Percentiles rank a stretch among this genome's conserved stretches.
These are phyloP conservation scores for Phaseolus lunatus DNA, from an alignment of 306 rosid genomes.

Conservation along the genomic window DNA sequence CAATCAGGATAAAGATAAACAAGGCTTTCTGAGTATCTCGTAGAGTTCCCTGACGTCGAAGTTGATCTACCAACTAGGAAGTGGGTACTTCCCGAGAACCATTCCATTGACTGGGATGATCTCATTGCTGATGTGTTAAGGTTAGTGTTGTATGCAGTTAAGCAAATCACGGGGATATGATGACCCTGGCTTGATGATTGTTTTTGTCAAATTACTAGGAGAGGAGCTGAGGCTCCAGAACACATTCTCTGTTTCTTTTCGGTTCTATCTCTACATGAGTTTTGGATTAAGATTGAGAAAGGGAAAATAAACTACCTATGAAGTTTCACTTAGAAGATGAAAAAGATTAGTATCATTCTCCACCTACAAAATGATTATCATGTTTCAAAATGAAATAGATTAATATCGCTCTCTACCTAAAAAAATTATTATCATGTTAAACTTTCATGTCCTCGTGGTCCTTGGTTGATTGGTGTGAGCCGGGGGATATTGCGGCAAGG, in stretches of 20 bases:
- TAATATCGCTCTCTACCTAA: too few relatives aligned
- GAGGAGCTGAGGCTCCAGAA: constrained; percentile 92
- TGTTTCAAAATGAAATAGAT: too few relatives aligned
- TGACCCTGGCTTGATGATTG: constrained; percentile 20
- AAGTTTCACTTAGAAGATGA: background rate
- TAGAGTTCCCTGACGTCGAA: constrained; percentile 71
- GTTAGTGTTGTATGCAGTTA: constrained; percentile 56
- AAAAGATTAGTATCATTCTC: too few relatives aligned
- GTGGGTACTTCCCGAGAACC: constrained; percentile 56
- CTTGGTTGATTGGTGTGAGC: constrained; percentile 85
- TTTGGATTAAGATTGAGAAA: background rate
- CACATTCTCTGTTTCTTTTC: background rate
- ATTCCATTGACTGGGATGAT: constrained; percentile 67
- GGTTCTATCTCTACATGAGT: background rate
- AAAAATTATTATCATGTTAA: too few relatives aligned
- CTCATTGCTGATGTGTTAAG: constrained; percentile 72
- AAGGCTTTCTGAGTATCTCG: constrained; percentile 77
- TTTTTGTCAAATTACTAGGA: constrained; percentile 50
- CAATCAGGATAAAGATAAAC: constrained; percentile 83
- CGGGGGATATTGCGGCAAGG: constrained; percentile 86
- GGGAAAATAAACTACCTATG: background rate
- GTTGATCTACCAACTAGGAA: constrained; percentile 57
- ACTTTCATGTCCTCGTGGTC: too few relatives aligned
- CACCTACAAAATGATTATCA: too few relatives aligned
- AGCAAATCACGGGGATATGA: constrained; percentile 6